Evolutionary conservation across 495 filamentous ascomycete genomes (phyloP).

Genomic region (Tuber microsphaerosporum): DNA sequence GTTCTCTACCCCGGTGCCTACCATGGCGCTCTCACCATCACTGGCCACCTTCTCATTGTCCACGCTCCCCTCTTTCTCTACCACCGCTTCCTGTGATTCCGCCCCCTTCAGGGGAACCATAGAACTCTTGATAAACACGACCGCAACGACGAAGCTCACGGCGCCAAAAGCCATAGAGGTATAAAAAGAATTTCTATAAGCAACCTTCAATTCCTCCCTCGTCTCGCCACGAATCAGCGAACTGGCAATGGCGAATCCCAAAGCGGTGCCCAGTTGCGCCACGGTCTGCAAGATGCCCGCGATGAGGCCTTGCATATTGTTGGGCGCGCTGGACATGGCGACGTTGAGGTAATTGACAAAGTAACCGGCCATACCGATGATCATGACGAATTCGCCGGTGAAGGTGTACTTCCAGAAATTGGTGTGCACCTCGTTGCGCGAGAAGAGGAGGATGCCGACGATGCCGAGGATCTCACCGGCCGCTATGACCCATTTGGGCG

Average conservation of each 20-base stretch:
- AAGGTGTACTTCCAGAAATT: conserved; percentile 19
- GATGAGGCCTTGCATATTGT: conserved; percentile 21
- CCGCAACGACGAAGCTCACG: conserved; percentile 8
- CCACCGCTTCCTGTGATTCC: neutral
- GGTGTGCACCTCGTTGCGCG: conserved; percentile 13
- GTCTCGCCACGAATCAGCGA: conserved; percentile 14
- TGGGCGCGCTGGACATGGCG: conserved; percentile 19
- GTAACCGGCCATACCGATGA: conserved; percentile 15
- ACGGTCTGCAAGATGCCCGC: conserved; percentile 19
- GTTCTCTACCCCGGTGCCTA: neutral
- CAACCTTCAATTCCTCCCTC: conserved; percentile 8
- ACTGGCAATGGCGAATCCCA: conserved; percentile 19
- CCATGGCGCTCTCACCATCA: neutral
- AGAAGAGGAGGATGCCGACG: conserved; percentile 16
- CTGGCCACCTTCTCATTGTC: neutral
- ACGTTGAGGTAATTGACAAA: conserved; percentile 27
- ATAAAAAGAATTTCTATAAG: conserved; percentile 21
- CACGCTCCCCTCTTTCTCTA: neutral
- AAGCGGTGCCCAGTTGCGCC: conserved; percentile 19
- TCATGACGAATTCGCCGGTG: conserved; percentile 16
- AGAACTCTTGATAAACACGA: conserved; percentile 13
- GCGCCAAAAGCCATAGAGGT: conserved; percentile 18
- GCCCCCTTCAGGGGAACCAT: neutral
- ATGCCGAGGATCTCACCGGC: conserved; percentile 15
- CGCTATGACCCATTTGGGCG: conserved; percentile 24